These are phyloP conservation scores for Isabelozyma heimii DNA, from an alignment of 805 yeast genomes.

Conservation along the genomic window DNA sequence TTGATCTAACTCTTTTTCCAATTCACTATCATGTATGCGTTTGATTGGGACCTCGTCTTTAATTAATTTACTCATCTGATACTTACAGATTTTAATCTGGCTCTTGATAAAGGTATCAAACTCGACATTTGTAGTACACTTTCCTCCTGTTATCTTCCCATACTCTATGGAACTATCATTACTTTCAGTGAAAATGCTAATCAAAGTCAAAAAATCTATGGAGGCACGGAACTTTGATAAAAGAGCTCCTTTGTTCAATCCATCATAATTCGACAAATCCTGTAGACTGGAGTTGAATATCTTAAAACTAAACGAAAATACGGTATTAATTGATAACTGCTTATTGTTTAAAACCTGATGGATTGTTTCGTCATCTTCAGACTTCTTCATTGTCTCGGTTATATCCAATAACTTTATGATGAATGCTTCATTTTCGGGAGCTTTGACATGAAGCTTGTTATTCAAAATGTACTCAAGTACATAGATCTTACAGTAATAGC, in stretches of 20 bases:
- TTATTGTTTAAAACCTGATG: constrained; percentile 57
- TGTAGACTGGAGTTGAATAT: constrained; percentile 31
- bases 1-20: constrained; percentile 21
- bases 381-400: constrained; percentile 59
- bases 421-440: constrained; percentile 53
- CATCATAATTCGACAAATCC: constrained; percentile 18
- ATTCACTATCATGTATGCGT: constrained; percentile 24
- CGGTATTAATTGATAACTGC: constrained; percentile 37
- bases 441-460: constrained; percentile 54
- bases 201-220: constrained; percentile 29
- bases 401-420: constrained; percentile 65
- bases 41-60: constrained; percentile 31
- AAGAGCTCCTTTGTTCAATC: constrained; percentile 24
- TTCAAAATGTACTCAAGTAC: constrained; percentile 72
- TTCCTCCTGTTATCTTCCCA: constrained; percentile 33
- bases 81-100: constrained; percentile 35
- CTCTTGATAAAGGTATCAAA: constrained; percentile 27
- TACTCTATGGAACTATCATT: constrained; percentile 23
- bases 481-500: constrained; percentile 67
- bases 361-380: constrained; percentile 37
- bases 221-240: constrained; percentile 34
- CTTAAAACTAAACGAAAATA: constrained; percentile 32
- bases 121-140: constrained; percentile 17
- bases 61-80: constrained; percentile 34
- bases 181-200: constrained; percentile 22